Conservation (phyloP, 2,329 filamentous ascomycete species). For the Fusarium ramigenum region DNA sequence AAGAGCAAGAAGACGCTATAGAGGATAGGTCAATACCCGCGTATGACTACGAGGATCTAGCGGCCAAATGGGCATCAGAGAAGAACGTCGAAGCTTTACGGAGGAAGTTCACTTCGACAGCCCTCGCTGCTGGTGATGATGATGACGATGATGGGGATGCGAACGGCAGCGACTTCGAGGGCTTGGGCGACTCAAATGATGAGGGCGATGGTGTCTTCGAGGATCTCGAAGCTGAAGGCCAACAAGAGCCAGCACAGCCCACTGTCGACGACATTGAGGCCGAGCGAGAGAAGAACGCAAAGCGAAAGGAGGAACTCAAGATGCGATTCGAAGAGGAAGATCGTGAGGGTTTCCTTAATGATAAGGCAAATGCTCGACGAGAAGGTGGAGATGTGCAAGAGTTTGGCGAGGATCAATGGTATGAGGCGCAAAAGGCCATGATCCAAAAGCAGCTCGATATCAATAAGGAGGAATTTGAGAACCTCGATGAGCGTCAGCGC, state of each 20-base stretch:
- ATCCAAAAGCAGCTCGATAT: conserved; percentile 97
- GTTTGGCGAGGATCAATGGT: conserved; percentile 99
- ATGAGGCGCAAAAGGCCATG: conserved; percentile 93
- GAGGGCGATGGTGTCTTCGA: conserved; percentile 68
- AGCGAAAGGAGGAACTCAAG: conserved; percentile 92
- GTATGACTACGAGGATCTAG: conserved; percentile 83
- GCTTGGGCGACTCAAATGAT: conserved; percentile 61
- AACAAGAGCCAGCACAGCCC: conserved; percentile 57
- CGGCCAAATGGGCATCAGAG: conserved; percentile 84
- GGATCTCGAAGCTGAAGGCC: conserved; percentile 74
- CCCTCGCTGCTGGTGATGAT: conserved; percentile 53
- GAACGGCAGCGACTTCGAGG: conserved; percentile 63
- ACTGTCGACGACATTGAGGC: conserved; percentile 72
- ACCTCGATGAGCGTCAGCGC: conserved; percentile 84
- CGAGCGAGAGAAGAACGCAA: conserved; percentile 90
- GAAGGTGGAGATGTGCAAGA: conserved; percentile 77
- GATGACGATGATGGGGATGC: conserved; percentile 48
- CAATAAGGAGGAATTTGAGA: conserved; percentile 92
- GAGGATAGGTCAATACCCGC: conserved; percentile 83
- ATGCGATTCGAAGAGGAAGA: conserved; percentile 97
- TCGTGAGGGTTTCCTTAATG: conserved; percentile 92
- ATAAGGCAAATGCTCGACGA: conserved; percentile 79
- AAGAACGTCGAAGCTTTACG: conserved; percentile 80
- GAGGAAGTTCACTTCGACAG: conserved; percentile 77
- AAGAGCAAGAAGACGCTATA: conserved; percentile 73